Conservation (phyloP, 2,329 filamentous ascomycete genomes). For the Sordariomycetes sp. region DNA sequence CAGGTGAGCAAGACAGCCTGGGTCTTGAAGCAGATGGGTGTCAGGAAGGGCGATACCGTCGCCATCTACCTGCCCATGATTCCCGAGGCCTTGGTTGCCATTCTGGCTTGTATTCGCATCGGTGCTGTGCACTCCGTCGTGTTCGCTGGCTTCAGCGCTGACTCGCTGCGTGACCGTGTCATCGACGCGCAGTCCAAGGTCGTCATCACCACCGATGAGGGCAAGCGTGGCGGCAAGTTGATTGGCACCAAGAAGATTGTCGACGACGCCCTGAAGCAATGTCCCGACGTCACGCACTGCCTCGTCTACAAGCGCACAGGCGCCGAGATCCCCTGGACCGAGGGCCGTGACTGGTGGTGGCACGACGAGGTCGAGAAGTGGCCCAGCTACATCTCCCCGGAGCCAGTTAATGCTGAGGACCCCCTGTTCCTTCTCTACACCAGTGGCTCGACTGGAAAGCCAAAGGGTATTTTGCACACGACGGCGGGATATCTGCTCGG, state of each 20-base stretch:
- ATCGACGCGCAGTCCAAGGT: conserved; percentile 85
- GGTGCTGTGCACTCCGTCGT: conserved; percentile 96
- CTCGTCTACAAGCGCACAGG: conserved; percentile 95
- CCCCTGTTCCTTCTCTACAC: conserved; percentile 97
- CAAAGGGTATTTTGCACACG: conserved; percentile 98
- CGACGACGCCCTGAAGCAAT: conserved; percentile 93
- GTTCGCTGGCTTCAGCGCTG: conserved; percentile 94
- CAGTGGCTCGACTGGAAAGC: conserved; percentile 94
- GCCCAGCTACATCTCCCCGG: conserved; percentile 83
- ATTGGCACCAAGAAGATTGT: conserved; percentile 99
- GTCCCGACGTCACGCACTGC: conserved; percentile 75
- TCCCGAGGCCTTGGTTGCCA: conserved; percentile 84
- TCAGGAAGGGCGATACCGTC: conserved; percentile 94
- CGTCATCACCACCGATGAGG: conserved; percentile 95
- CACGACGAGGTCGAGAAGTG: conserved; percentile 97
- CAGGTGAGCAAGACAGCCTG: conserved; percentile 84
- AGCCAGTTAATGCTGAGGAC: conserved; percentile 86
- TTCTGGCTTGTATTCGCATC: conserved; percentile 85
- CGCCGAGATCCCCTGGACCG: conserved; percentile 82
- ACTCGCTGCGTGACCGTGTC: conserved; percentile 91
- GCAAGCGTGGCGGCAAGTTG: conserved; percentile 92
- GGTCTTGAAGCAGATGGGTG: conserved; percentile 88
- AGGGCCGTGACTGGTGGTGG: conserved; percentile 92
- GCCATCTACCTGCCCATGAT: conserved; percentile 99
- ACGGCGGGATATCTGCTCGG: conserved; percentile 93